These are phyloP conservation scores for Fraxinus dipetala DNA, from an alignment of 305 asterid species.

Conservation along the genomic window DNA sequence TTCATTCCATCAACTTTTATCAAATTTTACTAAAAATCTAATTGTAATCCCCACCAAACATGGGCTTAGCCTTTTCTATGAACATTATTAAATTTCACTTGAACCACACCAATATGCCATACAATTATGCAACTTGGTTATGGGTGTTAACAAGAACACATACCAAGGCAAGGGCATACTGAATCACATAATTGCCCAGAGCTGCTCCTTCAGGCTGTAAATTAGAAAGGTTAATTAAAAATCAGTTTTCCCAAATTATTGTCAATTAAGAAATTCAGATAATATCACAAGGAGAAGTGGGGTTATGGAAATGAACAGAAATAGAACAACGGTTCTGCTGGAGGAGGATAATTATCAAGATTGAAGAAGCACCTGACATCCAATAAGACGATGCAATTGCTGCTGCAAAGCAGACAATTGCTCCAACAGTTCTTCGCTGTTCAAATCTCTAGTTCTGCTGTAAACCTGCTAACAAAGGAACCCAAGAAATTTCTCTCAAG, in stretches of 20 bases:
- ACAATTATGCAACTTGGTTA: constrained; percentile 5
- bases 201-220: constrained; percentile 99
- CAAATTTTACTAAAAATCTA: neutral
- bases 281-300: neutral
- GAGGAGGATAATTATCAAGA: constrained; percentile 23
- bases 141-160: constrained; percentile 12
- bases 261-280: neutral
- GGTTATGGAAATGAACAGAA: constrained; percentile 2
- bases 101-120: neutral
- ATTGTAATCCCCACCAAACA: neutral
- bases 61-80: constrained; percentile 2
- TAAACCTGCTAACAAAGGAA: constrained; percentile 53
- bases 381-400: constrained; percentile 81
- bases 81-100: constrained; percentile 8
- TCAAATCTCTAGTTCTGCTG: constrained; percentile 87
- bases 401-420: constrained; percentile 94
- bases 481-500: constrained; percentile 5
- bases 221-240: constrained; percentile 12
- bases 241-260: constrained; percentile 6
- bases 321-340: neutral
- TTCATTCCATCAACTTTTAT: neutral
- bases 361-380: constrained; percentile 74
- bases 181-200: constrained; percentile 66
- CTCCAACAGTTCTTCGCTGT: constrained; percentile 77
- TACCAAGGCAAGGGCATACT: constrained; percentile 95